Percentiles rank a stretch among this genome's conserved stretches.
phyloP scores from a whole-genome alignment of 2,329 filamentous ascomycete species.

The Davidsoniella eucalypti region DNA sequence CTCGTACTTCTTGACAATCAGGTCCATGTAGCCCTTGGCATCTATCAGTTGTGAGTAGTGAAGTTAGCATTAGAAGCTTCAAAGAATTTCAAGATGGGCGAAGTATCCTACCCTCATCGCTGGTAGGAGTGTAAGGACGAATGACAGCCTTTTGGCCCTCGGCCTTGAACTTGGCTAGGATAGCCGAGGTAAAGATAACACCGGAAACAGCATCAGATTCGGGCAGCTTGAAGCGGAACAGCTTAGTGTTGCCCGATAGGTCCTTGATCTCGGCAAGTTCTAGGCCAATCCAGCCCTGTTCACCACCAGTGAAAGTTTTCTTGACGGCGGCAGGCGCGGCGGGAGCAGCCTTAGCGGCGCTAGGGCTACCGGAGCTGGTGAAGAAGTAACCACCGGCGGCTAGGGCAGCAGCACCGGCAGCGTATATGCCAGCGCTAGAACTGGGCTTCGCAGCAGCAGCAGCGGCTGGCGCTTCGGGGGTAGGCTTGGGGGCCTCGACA shows the following conservation, averaged over 20 bases:
- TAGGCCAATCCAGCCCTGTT: constrained; percentile 76
- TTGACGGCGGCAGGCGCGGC: constrained; percentile 21
- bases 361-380: constrained; percentile 36
- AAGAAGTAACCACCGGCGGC: constrained; percentile 44
- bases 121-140: constrained; percentile 83
- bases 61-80: neutral
- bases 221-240: constrained; percentile 71
- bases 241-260: constrained; percentile 92
- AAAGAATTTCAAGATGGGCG: neutral
- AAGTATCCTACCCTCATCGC: constrained; percentile 52
- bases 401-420: constrained; percentile 39
- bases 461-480: constrained; percentile 28
- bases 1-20: constrained; percentile 84
- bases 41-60: constrained; percentile 29
- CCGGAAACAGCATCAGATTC: constrained; percentile 75
- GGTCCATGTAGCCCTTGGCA: constrained; percentile 63
- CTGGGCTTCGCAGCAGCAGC: constrained; percentile 31
- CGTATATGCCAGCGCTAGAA: constrained; percentile 43
- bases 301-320: constrained; percentile 57
- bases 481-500: constrained; percentile 34
- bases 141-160: constrained; percentile 74
- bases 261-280: constrained; percentile 62
- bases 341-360: constrained; percentile 30
- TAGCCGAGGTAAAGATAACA: constrained; percentile 63
- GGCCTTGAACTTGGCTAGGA: constrained; percentile 84